Percentiles rank a stretch among this genome's conserved stretches.
phyloP scores from a whole-genome alignment of 495 filamentous ascomycete genomes.

The Apiosordaria backusii region DNA sequence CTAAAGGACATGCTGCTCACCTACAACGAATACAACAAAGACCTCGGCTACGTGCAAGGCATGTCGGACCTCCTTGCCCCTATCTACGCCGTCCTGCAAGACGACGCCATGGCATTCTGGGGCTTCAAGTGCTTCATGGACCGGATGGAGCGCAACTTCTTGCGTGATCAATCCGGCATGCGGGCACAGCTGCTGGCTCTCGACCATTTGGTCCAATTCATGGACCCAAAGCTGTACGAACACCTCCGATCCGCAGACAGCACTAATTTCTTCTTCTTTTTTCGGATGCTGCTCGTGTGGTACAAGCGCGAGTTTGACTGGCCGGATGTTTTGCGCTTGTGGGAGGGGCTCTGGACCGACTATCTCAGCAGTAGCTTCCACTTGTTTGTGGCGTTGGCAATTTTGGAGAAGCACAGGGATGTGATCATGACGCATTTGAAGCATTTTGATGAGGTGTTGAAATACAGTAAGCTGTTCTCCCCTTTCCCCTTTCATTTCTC shows the following conservation, averaged over 20 bases:
- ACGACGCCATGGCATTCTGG: slow-evolving; percentile 97
- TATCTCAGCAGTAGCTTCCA: slow-evolving; percentile 85
- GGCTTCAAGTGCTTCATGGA: slow-evolving; percentile 95
- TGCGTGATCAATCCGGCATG: slow-evolving; percentile 95
- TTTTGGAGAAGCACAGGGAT: slow-evolving; percentile 90
- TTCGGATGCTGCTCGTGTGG: slow-evolving; percentile 97
- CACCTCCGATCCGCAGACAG: slow-evolving; percentile 86
- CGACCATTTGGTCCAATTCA: slow-evolving; percentile 89
- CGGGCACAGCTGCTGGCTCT: slow-evolving; percentile 82
- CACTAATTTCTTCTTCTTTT: slow-evolving; percentile 99
- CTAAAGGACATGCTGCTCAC: slow-evolving; percentile 99
- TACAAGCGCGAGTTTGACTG: slow-evolving; percentile 96
- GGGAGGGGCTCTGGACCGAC: slow-evolving; percentile 95
- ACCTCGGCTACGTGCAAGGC: slow-evolving; percentile 93
- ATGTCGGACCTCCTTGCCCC: slow-evolving; percentile 97
- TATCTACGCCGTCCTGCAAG: slow-evolving; percentile 94
- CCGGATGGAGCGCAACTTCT: slow-evolving; percentile 95
- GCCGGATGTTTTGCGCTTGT: slow-evolving; percentile 78
- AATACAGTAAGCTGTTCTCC: slow-evolving; percentile 67
- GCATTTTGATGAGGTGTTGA: slow-evolving; percentile 94
- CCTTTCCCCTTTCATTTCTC: slow-evolving; percentile 11
- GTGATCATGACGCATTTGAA: slow-evolving; percentile 94
- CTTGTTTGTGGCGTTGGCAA: slow-evolving; percentile 87
- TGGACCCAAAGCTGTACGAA: slow-evolving; percentile 90
- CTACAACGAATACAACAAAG: slow-evolving; percentile 94